Evolutionary conservation across 305 asterid species (phyloP), one percentile per base, ranked within the genome.

Genomic region (Rubia balearica): DNA sequence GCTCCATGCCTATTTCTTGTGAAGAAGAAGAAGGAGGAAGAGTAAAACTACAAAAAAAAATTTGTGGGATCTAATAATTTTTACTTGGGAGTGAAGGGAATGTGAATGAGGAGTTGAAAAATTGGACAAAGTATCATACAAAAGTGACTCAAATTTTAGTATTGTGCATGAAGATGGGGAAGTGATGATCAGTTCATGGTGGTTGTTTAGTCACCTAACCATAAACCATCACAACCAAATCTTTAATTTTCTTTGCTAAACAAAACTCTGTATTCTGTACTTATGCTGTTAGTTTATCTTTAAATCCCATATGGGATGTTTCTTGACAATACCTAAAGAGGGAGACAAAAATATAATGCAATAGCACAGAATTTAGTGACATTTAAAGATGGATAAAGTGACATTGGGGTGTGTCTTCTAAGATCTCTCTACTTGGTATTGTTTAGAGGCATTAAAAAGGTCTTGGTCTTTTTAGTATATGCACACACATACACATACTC

Each of bases 181-280:
- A 42, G 69, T 65, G 69, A 65, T 72, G 81, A 53, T 53, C 60
- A 78, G 77, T 63, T 73, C 61, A 77, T 80, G 77, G 82, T 85
- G 87, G 84, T 88, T 83, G 89, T 81, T 78, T 78, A 80, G 82
- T 82, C 84, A 84, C 89, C 94, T 74, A 53, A 82, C 81, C 88
- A 79, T 80, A 74, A 71, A 80, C 72, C 77, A 82, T 75, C 84
- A 81, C 87, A 70, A 84, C 84, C 86, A 79, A 76, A 75, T 59
- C 60, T 76, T 76, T 79, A 64, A 76, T 6, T 72, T 59, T 75
- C 10, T 36, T 73, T 74, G 72, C 69, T 53, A 53, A 53, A 65
- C 68, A 68, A 41, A 73, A 79, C 76, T 71, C 65, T 73, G 61
- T 60, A 46, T 68, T 66, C 65, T 73, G 53, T 60, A 67, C 76